These are phyloP conservation scores for Colletotrichum orbiculare DNA, from an alignment of 2,329 filamentous ascomycete genomes.

Conservation along the genomic window DNA sequence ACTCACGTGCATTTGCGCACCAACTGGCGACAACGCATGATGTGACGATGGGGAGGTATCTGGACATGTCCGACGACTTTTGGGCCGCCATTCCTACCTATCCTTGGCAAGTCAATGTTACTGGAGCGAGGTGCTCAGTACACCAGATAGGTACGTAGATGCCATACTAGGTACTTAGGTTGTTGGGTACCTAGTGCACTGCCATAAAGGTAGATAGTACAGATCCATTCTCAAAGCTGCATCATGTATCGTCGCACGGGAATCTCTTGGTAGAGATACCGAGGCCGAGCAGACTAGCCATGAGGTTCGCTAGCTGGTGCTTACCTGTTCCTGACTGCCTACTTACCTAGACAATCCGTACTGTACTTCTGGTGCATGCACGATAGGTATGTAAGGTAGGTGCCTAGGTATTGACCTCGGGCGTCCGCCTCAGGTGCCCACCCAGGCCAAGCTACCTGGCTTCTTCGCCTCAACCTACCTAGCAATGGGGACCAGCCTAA, in stretches of 20 bases:
- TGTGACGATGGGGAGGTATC: conserved; percentile 27
- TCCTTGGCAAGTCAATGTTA: too few relatives aligned
- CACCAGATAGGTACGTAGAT: not conserved
- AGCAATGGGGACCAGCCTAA: too few relatives aligned
- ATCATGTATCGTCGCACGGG: not conserved
- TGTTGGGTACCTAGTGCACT: not conserved
- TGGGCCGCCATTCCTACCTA: conserved; percentile 33
- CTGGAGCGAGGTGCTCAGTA: too few relatives aligned
- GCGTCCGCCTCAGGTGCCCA: too few relatives aligned
- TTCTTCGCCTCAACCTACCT: too few relatives aligned
- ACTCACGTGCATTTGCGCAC: conserved; percentile 29
- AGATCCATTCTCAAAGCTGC: not conserved
- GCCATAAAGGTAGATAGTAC: not conserved
- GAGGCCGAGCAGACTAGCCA: too few relatives aligned
- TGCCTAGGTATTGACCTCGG: not conserved
- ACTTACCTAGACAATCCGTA: not conserved
- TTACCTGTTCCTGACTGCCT: not conserved
- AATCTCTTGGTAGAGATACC: too few relatives aligned
- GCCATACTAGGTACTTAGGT: not conserved
- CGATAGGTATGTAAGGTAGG: not conserved
- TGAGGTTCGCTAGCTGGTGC: too few relatives aligned
- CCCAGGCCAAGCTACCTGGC: too few relatives aligned
- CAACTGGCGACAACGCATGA: conserved; percentile 18
- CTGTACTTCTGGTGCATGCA: too few relatives aligned
- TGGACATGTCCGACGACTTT: not conserved